Evolutionary conservation across 1,139 yeast species (phyloP).

Genomic region (Ogataea hybrid): DNA sequence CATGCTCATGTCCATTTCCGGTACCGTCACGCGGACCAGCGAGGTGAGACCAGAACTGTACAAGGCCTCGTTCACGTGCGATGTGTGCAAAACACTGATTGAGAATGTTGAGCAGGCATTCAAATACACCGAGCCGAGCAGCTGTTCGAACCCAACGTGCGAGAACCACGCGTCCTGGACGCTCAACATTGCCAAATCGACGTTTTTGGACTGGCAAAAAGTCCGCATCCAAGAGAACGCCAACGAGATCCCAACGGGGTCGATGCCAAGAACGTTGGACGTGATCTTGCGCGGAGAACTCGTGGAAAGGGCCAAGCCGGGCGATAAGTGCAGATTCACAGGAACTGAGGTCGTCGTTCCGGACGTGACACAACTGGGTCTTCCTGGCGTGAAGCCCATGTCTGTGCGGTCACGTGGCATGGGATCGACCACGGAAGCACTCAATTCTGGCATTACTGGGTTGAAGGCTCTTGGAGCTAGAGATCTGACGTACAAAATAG

Average conservation of each 20-base stretch:
- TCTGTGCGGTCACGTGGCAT: slow-evolving; percentile 63
- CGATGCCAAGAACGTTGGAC: slow-evolving; percentile 97
- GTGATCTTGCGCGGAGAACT: slow-evolving; percentile 91
- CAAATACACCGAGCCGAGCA: slow-evolving; percentile 92
- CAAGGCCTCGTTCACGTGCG: slow-evolving; percentile 87
- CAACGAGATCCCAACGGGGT: slow-evolving; percentile 95
- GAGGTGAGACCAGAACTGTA: slow-evolving; percentile 96
- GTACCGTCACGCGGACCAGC: slow-evolving; percentile 95
- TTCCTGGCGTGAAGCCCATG: slow-evolving; percentile 93
- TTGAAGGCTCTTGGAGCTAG: slow-evolving; percentile 87
- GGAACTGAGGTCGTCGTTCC: slow-evolving; percentile 97
- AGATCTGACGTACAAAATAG: slow-evolving; percentile 87
- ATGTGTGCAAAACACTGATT: slow-evolving; percentile 78
- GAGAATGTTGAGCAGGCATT: slow-evolving; percentile 93
- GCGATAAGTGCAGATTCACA: slow-evolving; percentile 92
- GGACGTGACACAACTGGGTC: slow-evolving; percentile 91
- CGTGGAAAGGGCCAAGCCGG: slow-evolving; percentile 97
- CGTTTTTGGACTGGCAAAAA: slow-evolving; percentile 95
- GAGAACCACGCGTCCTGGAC: slow-evolving; percentile 88
- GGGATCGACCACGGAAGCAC: slow-evolving; percentile 61
- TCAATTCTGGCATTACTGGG: slow-evolving; percentile 84
- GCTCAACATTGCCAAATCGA: slow-evolving; percentile 76
- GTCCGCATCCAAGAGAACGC: slow-evolving; percentile 95
- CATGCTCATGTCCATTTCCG: slow-evolving; percentile 77
- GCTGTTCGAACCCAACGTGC: slow-evolving; percentile 86